Evolutionary conservation across 176 grass and related monocot species (phyloP).

Genomic region (Aegilops sharonensis): DNA sequence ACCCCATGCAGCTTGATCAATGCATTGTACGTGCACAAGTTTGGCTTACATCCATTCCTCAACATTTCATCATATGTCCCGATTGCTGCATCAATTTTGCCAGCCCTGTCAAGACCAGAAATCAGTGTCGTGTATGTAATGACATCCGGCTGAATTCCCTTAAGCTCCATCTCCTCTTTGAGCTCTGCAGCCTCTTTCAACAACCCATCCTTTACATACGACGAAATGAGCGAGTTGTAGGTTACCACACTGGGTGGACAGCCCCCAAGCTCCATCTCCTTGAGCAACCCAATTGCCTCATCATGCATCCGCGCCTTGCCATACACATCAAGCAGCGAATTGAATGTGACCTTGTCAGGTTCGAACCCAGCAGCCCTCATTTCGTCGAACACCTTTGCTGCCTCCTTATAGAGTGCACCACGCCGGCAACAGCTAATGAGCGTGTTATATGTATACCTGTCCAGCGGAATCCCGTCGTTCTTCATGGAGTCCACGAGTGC

Average conservation of each 20-base stretch:
- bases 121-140: conserved; percentile 92
- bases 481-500: conserved; percentile 72
- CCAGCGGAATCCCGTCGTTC: conserved; percentile 43
- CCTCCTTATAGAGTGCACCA: conserved; percentile 54
- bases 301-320: conserved; percentile 69
- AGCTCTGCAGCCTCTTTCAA: conserved; percentile 63
- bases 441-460: conserved; percentile 88
- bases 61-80: conserved; percentile 68
- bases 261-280: conserved; percentile 65
- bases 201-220: conserved; percentile 76
- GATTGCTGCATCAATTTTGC: conserved; percentile 66
- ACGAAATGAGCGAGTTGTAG: conserved; percentile 79
- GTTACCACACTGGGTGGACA: conserved; percentile 67
- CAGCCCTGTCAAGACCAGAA: conserved; percentile 72
- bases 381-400: conserved; percentile 55
- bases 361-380: conserved; percentile 67
- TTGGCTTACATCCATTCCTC: conserved; percentile 59
- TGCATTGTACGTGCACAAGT: conserved; percentile 88
- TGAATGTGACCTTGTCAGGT: conserved; percentile 84
- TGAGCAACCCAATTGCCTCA: conserved; percentile 53
- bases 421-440: conserved; percentile 84
- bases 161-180: conserved; percentile 71
- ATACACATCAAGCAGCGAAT: conserved; percentile 80
- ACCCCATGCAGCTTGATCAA: conserved; percentile 86
- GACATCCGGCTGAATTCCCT: conserved; percentile 74